These are phyloP conservation scores for Cadophora luteo-olivacea DNA, from an alignment of 2,329 filamentous ascomycete genomes.

Conservation along the genomic window DNA sequence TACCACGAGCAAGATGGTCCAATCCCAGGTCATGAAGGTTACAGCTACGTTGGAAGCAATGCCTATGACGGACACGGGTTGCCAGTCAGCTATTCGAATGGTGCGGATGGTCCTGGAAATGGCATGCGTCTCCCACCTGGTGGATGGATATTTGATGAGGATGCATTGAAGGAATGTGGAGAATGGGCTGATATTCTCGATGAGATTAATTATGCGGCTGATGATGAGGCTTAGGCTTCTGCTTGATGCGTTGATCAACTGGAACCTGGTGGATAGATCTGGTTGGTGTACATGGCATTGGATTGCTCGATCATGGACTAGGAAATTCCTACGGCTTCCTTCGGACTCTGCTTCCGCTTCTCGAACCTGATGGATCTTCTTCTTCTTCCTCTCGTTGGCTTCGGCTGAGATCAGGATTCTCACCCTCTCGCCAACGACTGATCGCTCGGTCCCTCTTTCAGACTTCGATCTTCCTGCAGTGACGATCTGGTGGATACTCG, in stretches of 20 bases:
- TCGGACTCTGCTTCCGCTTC: not conserved
- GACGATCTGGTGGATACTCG: no score
- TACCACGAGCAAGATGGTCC: not conserved
- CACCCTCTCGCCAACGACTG: no score
- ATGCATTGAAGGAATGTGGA: not conserved
- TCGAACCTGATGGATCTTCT: not conserved
- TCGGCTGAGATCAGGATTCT: no score
- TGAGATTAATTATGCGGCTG: not conserved
- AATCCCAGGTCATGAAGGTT: not conserved
- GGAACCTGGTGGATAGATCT: not conserved
- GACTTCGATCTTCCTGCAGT: no score
- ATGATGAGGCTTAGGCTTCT: conserved; percentile 3
- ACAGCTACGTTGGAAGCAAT: not conserved
- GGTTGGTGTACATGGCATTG: not conserved
- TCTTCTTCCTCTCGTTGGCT: not conserved
- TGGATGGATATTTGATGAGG: conserved; percentile 18
- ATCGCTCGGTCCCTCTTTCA: no score
- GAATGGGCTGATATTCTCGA: conserved; percentile 9
- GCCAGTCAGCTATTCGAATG: not conserved
- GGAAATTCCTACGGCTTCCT: not conserved
- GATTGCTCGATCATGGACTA: not conserved
- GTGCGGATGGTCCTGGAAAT: not conserved
- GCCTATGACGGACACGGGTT: not conserved
- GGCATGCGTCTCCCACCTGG: not conserved
- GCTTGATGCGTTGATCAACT: not conserved